Evolutionary conservation across 108 stramenopile genomes (phyloP).

Genomic region (Pseudonitzschia multiseries): DNA sequence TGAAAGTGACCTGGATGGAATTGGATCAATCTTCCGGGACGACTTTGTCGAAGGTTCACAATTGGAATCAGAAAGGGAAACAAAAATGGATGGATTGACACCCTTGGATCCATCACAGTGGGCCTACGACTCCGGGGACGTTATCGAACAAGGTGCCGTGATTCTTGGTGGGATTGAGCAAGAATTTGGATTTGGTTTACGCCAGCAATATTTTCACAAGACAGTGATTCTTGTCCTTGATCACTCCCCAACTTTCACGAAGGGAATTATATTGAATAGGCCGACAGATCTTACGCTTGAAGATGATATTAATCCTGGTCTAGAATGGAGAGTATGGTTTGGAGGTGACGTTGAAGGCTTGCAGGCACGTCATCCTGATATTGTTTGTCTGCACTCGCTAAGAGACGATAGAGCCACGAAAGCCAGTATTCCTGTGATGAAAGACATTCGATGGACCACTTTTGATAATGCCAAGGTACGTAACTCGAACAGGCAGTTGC

Average conservation of each 20-base stretch:
- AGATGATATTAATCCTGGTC: conserved; percentile 47
- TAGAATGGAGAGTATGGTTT: conserved; percentile 78
- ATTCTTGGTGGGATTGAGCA: conserved; percentile 82
- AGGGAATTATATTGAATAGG: conserved; percentile 82
- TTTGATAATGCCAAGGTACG: conserved; percentile 72
- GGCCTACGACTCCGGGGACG: conserved; percentile 81
- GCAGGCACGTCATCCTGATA: conserved; percentile 64
- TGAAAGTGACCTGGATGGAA: conserved; percentile 71
- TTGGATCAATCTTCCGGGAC: conserved; percentile 59
- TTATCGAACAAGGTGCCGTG: conserved; percentile 81
- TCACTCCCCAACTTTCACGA: conserved; percentile 64
- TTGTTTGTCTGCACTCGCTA: conserved; percentile 78
- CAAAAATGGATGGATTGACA: conserved; percentile 29
- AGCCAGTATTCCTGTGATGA: conserved; percentile 69
- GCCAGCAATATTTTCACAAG: conserved; percentile 89
- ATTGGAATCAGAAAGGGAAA: background rate
- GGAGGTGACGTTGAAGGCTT: conserved; percentile 77
- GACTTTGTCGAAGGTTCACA: conserved; percentile 5
- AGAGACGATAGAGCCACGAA: conserved; percentile 46
- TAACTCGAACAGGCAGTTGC: background rate
- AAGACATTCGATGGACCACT: conserved; percentile 88
- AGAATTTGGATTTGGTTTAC: conserved; percentile 75
- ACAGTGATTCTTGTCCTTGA: conserved; percentile 63
- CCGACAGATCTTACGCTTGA: conserved; percentile 60
- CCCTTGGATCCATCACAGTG: conserved; percentile 68